Percentiles rank a stretch among this genome's conserved stretches.
Evolutionary conservation across 2,329 filamentous ascomycete species (phyloP).

Genomic region (Talaromyces sp.): DNA sequence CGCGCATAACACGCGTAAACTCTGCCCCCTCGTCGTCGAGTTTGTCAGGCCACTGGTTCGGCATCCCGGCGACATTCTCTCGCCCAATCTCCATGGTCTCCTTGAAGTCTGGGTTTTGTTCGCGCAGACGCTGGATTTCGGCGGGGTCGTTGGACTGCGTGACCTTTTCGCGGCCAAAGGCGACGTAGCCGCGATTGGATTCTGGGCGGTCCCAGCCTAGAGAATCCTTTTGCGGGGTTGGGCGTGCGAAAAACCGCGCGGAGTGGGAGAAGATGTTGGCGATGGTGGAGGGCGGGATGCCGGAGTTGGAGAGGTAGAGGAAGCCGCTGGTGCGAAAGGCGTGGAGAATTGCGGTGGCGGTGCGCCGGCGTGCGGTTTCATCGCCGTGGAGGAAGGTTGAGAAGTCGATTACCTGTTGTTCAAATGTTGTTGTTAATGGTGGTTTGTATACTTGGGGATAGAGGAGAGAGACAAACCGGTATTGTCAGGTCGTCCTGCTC

Average conservation of each 20-base stretch:
- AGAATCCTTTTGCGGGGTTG: conserved; percentile 57
- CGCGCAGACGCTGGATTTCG: conserved; percentile 57
- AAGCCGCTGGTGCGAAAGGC: conserved; percentile 86
- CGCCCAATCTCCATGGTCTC: conserved; percentile 59
- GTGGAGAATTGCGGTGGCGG: conserved; percentile 66
- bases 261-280: conserved; percentile 62
- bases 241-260: conserved; percentile 64
- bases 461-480: conserved; percentile 23
- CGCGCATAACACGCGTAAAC: conserved; percentile 68
- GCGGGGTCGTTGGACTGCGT: conserved; percentile 50
- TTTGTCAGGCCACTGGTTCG: conserved; percentile 72
- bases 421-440: neutral
- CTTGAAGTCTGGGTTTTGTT: conserved; percentile 48
- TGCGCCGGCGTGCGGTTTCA: conserved; percentile 54
- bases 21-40: conserved; percentile 49
- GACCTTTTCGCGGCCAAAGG: conserved; percentile 67
- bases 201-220: conserved; percentile 67
- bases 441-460: neutral
- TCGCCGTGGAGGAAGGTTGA: conserved; percentile 63
- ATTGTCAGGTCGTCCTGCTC: conserved; percentile 42
- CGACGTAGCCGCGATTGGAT: conserved; percentile 69
- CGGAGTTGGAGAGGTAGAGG: conserved; percentile 78
- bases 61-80: conserved; percentile 55
- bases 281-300: conserved; percentile 58
- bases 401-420: conserved; percentile 69